These are phyloP conservation scores for Trifolium subterraneum DNA, from an alignment of 306 rosid genomes.

Conservation along the genomic window DNA sequence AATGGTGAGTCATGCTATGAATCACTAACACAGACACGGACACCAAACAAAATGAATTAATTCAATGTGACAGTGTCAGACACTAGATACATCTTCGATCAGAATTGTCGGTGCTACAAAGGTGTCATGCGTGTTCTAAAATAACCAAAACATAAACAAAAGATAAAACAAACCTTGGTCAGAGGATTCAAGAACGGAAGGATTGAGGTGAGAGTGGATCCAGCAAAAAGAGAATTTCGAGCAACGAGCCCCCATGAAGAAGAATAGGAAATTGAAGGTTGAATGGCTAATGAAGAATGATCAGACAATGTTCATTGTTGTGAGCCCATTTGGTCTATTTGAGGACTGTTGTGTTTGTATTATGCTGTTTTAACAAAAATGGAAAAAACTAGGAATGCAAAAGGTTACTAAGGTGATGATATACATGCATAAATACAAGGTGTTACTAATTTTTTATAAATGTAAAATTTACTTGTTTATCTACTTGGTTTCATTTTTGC, in stretches of 20 bases:
- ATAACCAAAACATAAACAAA: neutral
- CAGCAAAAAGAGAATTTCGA: conserved; percentile 90
- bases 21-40: neutral
- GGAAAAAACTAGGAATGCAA: conserved; percentile 34
- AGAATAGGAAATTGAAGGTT: conserved; percentile 23
- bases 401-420: conserved; percentile 28
- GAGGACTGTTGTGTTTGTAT: conserved; percentile 9
- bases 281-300: conserved; percentile 34
- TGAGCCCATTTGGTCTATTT: conserved; percentile 39
- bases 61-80: neutral
- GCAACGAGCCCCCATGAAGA: conserved; percentile 87
- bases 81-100: neutral
- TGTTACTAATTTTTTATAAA: neutral
- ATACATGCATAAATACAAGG: conserved; percentile 37
- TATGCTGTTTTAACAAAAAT: conserved; percentile 41
- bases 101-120: neutral
- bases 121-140: neutral
- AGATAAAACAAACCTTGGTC: conserved; percentile 62
- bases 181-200: conserved; percentile 80
- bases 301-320: conserved; percentile 48
- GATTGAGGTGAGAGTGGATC: conserved; percentile 78
- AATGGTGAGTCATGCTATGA: neutral
- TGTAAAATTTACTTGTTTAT: neutral
- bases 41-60: neutral
- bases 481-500: neutral